Evolutionary conservation across 108 stramenopile species (phyloP), one percentile per base, ranked within the genome.

Genomic region (Skeletonema tropicum): DNA sequence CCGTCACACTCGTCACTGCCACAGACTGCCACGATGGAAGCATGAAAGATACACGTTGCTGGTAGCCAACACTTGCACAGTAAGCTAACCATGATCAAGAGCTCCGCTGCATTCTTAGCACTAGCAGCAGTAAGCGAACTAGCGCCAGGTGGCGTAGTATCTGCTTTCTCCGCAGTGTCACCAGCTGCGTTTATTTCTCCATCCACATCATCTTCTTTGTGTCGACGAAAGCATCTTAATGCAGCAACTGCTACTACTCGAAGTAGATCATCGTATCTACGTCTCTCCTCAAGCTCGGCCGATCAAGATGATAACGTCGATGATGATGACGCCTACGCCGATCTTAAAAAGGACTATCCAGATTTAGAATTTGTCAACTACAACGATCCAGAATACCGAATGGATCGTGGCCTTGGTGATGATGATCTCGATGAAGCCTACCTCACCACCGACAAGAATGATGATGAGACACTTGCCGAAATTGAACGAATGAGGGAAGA

Each of bases 291-390:
- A n/a, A n/a, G n/a, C n/a, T n/a, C n/a, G n/a, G n/a, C n/a, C n/a
- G 21, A 55, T 2, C 52, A 55, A 23, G 38, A 60, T 30, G 10
- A 19, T 31, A 32, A 41, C 15, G 33, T 60, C 1, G 65, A 73
- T 10, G 64, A 74, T 35, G 83, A 86, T 58, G 74, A n/a, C n/a
- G n/a, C 82, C 55, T 83, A 86, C 72, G 66, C 78, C 60, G 86
- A 87, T 64, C 52, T 23, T 3, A 21, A 45, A 45, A 79, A 79
- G 12, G 82, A 86, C 62, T 93, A 92, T 59, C 91, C 92, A 48
- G 92, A 93, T 49, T 67, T 96, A 29, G 95, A 96, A 83, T 94
- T 94, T 68, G 71, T 94, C 68, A 82, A 96, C 70, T 96, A 96
- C 73, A 67, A 71, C 63, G 92, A 96, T 79, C 92, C 95, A 11